Conservation (phyloP, 2,329 filamentous ascomycete species). For the Fusarium mundagurra region DNA sequence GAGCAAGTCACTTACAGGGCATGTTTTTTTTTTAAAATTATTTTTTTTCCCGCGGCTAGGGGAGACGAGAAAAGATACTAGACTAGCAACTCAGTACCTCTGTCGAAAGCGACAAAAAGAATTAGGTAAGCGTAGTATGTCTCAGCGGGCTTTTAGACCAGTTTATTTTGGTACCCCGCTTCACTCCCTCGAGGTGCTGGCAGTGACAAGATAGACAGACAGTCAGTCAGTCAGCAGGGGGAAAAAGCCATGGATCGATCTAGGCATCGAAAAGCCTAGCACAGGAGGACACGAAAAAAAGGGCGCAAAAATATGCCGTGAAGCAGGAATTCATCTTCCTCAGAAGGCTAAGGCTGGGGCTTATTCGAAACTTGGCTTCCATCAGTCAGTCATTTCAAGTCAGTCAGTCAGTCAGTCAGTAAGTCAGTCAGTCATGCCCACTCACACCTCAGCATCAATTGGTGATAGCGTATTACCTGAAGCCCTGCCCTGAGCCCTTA, state of each 20-base stretch:
- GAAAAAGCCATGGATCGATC: slow-evolving; percentile 36
- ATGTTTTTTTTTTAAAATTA: neutral
- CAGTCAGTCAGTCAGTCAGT: neutral
- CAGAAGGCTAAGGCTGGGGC: slow-evolving; percentile 18
- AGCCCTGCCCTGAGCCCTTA: slow-evolving; percentile 40
- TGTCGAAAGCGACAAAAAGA: neutral
- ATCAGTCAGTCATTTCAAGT: slow-evolving; percentile 12
- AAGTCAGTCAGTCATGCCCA: slow-evolving; percentile 17
- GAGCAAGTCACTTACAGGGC: slow-evolving; percentile 24
- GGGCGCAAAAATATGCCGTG: slow-evolving; percentile 18
- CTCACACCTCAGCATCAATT: slow-evolving; percentile 30
- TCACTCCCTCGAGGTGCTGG: neutral
- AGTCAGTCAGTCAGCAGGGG: neutral
- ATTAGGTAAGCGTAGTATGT: neutral
- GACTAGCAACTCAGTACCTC: neutral
- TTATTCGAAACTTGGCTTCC: slow-evolving; percentile 16
- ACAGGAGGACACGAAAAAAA: slow-evolving; percentile 17
- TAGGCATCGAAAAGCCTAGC: slow-evolving; percentile 28
- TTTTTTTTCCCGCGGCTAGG: neutral
- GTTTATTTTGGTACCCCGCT: neutral
- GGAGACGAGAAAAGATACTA: neutral
- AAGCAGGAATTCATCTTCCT: neutral
- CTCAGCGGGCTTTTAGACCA: fast-evolving
- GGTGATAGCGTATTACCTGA: slow-evolving; percentile 3
- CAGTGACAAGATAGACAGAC: neutral